Percentiles rank a stretch among this genome's conserved stretches.
phyloP scores from a whole-genome alignment of 129 eudicot species.

The Sambucus nigra region DNA sequence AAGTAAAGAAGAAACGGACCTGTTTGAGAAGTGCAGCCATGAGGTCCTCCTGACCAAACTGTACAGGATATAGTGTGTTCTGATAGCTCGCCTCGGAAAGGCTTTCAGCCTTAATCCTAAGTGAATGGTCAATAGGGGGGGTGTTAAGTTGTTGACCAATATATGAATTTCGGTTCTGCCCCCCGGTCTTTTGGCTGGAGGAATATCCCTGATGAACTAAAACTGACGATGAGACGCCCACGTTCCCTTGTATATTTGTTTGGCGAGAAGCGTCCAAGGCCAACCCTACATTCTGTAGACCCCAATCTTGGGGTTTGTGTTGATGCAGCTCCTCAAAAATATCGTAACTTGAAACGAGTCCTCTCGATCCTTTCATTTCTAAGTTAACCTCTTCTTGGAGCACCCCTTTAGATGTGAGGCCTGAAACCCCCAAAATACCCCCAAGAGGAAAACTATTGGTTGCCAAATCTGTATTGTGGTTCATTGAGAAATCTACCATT shows the following conservation, averaged over 20 bases:
- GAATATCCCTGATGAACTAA: conserved; percentile 30
- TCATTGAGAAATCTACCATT: conserved; percentile 51
- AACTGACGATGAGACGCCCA: conserved; percentile 25
- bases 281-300: conserved; percentile 47
- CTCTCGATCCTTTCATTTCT: conserved; percentile 38
- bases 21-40: conserved; percentile 78
- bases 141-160: conserved; percentile 34
- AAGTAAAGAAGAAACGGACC: conserved; percentile 23
- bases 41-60: conserved; percentile 74
- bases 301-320: conserved; percentile 55
- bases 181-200: conserved; percentile 22
- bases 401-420: conserved; percentile 22
- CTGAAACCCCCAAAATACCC: conserved; percentile 38
- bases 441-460: conserved; percentile 25
- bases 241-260: conserved; percentile 27
- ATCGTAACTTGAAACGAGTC: conserved; percentile 44
- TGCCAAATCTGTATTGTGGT: conserved; percentile 35
- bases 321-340: conserved; percentile 44
- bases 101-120: conserved; percentile 53
- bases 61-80: conserved; percentile 27
- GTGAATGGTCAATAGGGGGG: conserved; percentile 19
- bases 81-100: conserved; percentile 37
- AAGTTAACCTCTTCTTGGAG: conserved; percentile 38
- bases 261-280: conserved; percentile 31
- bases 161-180: conserved; percentile 16